Percentiles rank a stretch among this genome's conserved stretches.
Evolutionary conservation across 2,329 filamentous ascomycete species (phyloP).

Genomic region (Fusarium phyllophilum): DNA sequence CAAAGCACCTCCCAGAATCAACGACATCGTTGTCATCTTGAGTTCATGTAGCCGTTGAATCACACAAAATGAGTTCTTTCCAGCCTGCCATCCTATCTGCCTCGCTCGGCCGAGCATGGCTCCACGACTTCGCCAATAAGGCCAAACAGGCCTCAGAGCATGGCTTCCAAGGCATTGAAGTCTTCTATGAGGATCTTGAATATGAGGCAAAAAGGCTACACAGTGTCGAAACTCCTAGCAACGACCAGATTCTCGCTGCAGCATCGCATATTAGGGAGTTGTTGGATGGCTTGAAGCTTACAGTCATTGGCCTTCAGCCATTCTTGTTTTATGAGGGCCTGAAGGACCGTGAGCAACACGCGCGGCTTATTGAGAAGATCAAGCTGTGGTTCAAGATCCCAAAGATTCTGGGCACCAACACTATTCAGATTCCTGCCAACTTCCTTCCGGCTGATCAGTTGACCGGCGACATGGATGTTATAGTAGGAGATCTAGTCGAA

Average conservation of each 20-base stretch:
- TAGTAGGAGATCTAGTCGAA: neutral
- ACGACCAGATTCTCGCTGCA: neutral
- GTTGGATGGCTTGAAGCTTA: neutral
- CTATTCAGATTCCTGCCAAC: conserved; percentile 12
- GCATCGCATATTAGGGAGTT: neutral
- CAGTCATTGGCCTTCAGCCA: conserved; percentile 5
- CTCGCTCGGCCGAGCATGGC: conserved; percentile 14
- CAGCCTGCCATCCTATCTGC: conserved; percentile 1
- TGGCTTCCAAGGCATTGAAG: conserved; percentile 12
- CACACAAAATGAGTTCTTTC: neutral
- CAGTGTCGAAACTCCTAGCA: neutral
- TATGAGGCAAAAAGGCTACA: conserved; percentile 5
- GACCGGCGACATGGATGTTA: conserved; percentile 9
- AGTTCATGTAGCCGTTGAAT: rapidly evolving
- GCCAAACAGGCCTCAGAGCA: neutral
- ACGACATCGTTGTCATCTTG: rapidly evolving
- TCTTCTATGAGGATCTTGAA: conserved; percentile 14
- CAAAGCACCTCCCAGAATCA: too few species aligned
- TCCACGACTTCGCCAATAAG: conserved; percentile 5
- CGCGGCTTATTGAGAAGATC: neutral
- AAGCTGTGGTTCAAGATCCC: conserved; percentile 9
- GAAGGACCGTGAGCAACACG: neutral
- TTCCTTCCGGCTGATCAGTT: conserved; percentile 14
- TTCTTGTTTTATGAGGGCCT: conserved; percentile 15
- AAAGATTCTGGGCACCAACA: neutral